Evolutionary conservation across 2,329 filamentous ascomycete genomes (phyloP).

Genomic region (Tolypocladium cylindrosporum): DNA sequence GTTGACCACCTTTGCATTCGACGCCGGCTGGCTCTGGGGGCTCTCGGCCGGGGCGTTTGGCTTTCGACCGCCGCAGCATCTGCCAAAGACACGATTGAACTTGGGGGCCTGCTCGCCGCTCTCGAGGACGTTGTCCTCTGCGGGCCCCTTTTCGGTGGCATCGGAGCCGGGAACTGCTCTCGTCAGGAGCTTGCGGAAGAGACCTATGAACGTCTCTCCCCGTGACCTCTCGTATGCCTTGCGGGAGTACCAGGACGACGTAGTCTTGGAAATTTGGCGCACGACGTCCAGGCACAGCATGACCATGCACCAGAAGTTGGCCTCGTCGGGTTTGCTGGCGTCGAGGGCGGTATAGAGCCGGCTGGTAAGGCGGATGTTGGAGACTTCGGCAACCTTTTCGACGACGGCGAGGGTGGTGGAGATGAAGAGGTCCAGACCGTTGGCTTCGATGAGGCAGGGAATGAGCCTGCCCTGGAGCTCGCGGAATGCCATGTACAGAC

Average conservation of each 20-base stretch:
- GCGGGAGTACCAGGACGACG: slow-evolving; percentile 66
- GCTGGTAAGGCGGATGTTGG: slow-evolving; percentile 27
- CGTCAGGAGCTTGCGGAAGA: slow-evolving; percentile 27
- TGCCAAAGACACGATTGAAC: slow-evolving; percentile 8
- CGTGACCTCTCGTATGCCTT: slow-evolving; percentile 75
- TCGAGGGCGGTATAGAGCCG: slow-evolving; percentile 25
- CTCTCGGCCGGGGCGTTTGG: background rate
- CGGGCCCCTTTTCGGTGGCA: slow-evolving; percentile 22
- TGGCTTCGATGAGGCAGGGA: slow-evolving; percentile 59
- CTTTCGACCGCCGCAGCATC: slow-evolving; percentile 11
- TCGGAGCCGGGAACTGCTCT: slow-evolving; percentile 28
- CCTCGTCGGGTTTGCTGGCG: slow-evolving; percentile 15
- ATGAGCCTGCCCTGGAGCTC: slow-evolving; percentile 65
- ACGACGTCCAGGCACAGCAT: slow-evolving; percentile 22
- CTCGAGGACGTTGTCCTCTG: slow-evolving; percentile 5
- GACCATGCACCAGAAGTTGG: slow-evolving; percentile 25
- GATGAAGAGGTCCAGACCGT: slow-evolving; percentile 68
- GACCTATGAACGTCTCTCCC: slow-evolving; percentile 48
- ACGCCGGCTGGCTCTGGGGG: slow-evolving; percentile 45
- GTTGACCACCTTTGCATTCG: slow-evolving; percentile 85
- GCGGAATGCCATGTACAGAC: slow-evolving; percentile 65
- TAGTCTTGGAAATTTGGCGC: slow-evolving; percentile 24
- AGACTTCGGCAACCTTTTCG: slow-evolving; percentile 25
- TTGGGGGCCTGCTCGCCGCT: background rate
- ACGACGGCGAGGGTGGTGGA: slow-evolving; percentile 54